Conservation (phyloP, 768 basidiomycete species). For the Amanita pseudoporphyria region DNA sequence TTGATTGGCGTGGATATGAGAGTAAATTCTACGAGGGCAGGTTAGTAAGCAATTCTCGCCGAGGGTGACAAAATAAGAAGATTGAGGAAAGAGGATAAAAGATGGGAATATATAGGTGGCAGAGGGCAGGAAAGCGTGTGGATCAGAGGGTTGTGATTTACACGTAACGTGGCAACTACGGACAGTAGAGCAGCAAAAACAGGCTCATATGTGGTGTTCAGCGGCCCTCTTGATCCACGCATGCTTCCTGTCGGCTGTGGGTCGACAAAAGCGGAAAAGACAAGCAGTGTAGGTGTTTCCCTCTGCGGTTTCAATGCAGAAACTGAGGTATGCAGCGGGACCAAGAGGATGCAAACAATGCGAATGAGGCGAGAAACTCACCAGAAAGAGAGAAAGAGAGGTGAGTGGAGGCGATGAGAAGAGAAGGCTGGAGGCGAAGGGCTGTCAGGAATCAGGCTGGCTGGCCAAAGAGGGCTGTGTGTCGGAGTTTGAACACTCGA, state of each 20-base stretch:
- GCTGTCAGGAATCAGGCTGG: slow-evolving; percentile 19
- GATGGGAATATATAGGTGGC: slow-evolving; percentile 6
- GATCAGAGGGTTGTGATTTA: slow-evolving; percentile 26
- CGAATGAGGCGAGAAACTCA: neutral
- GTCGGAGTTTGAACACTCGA: slow-evolving; percentile 37
- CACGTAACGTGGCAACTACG: slow-evolving; percentile 27
- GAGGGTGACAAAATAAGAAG: slow-evolving; percentile 9
- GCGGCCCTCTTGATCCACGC: neutral
- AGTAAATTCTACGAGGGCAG: slow-evolving; percentile 13
- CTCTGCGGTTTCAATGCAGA: too few species aligned
- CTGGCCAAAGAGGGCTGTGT: slow-evolving; percentile 34
- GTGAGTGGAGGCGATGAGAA: slow-evolving; percentile 2
- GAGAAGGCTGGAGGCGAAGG: slow-evolving; percentile 13
- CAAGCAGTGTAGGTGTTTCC: neutral
- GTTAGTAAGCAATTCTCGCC: slow-evolving; percentile 10
- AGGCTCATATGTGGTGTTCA: neutral
- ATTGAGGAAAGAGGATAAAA: slow-evolving; percentile 11
- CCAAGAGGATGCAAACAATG: too few species aligned
- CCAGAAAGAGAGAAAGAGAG: neutral
- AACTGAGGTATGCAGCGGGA: too few species aligned
- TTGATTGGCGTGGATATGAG: slow-evolving; percentile 26
- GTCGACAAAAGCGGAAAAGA: neutral
- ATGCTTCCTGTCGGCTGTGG: neutral
- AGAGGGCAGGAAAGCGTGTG: slow-evolving; percentile 25
- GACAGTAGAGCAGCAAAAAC: slow-evolving; percentile 16